Percentiles rank a stretch among this genome's conserved stretches.
Evolutionary conservation across 768 basidiomycete genomes (phyloP).

Genomic region (Boletellus sp.): DNA sequence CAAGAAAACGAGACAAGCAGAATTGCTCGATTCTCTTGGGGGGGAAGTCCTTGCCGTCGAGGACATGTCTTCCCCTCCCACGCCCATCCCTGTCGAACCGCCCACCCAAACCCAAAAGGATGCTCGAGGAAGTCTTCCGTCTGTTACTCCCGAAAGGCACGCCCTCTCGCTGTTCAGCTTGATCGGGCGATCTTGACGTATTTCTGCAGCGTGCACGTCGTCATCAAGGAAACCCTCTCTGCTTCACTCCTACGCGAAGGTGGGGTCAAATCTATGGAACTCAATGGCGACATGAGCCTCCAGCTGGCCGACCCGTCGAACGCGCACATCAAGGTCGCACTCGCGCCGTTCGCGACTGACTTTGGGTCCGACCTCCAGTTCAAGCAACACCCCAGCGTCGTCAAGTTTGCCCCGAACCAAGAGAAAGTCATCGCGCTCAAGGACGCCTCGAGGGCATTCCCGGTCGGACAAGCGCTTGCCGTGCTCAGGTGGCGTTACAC

Average conservation of each 20-base stretch:
- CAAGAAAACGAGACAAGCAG: conserved; percentile 88
- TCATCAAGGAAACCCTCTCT: conserved; percentile 79
- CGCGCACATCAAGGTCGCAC: conserved; percentile 65
- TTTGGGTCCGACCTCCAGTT: conserved; percentile 78
- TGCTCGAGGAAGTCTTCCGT: conserved; percentile 63
- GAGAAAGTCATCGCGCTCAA: conserved; percentile 77
- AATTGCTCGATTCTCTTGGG: conserved; percentile 83
- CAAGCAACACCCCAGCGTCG: conserved; percentile 96
- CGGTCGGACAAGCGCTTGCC: conserved; percentile 78
- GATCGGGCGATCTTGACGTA: background rate
- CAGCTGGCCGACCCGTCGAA: conserved; percentile 74
- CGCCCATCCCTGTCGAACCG: conserved; percentile 47
- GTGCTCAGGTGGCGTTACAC: conserved; percentile 93
- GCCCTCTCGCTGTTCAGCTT: background rate
- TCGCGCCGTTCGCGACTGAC: conserved; percentile 53
- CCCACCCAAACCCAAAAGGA: conserved; percentile 42
- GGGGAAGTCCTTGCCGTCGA: conserved; percentile 63
- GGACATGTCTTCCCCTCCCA: conserved; percentile 46
- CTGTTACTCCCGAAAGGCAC: conserved; percentile 75
- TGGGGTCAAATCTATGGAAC: conserved; percentile 83
- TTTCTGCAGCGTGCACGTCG: conserved; percentile 70
- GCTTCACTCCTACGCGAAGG: conserved; percentile 85
- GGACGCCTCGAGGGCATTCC: conserved; percentile 79
- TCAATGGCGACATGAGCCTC: conserved; percentile 94
- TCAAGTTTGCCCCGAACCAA: conserved; percentile 70